These are phyloP conservation scores for Saitozyma sp. DNA, from an alignment of 768 basidiomycete genomes.

Conservation along the genomic window DNA sequence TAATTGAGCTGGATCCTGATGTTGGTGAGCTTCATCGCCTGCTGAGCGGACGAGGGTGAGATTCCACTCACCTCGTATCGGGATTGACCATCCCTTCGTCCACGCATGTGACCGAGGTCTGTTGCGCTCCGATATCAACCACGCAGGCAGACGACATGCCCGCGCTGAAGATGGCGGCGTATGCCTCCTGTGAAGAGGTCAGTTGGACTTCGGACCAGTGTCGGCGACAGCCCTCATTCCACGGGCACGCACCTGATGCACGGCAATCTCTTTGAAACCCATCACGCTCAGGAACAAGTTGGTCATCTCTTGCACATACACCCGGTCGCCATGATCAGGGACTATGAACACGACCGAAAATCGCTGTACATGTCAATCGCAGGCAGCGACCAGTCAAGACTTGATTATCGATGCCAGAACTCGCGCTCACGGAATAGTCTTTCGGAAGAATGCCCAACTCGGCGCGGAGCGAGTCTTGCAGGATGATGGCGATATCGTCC, in stretches of 20 bases:
- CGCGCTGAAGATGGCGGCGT: constrained; percentile 91
- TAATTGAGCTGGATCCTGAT: constrained; percentile 67
- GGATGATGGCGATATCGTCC: constrained; percentile 73
- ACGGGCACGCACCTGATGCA: constrained; percentile 71
- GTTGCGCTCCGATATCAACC: constrained; percentile 85
- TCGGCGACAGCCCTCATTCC: neutral
- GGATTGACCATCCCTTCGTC: constrained; percentile 86
- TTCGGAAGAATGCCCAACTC: constrained; percentile 30
- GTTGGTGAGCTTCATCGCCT: neutral
- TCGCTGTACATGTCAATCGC: constrained; percentile 58
- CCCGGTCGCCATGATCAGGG: constrained; percentile 84
- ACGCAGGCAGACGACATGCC: constrained; percentile 94
- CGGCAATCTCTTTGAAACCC: constrained; percentile 90
- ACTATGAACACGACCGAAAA: constrained; percentile 84
- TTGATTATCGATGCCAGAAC: neutral
- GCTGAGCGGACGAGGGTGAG: neutral
- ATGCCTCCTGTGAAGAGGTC: constrained; percentile 66
- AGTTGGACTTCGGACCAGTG: neutral
- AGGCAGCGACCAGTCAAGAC: neutral
- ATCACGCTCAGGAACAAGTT: constrained; percentile 72
- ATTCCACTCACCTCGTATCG: constrained; percentile 71
- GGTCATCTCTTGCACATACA: constrained; percentile 75
- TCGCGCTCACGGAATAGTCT: constrained; percentile 36
- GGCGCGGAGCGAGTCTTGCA: constrained; percentile 59
- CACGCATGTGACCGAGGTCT: constrained; percentile 84